Evolutionary conservation across 1,139 yeast species (phyloP).

Genomic region (Blastobotrys indianensis): DNA sequence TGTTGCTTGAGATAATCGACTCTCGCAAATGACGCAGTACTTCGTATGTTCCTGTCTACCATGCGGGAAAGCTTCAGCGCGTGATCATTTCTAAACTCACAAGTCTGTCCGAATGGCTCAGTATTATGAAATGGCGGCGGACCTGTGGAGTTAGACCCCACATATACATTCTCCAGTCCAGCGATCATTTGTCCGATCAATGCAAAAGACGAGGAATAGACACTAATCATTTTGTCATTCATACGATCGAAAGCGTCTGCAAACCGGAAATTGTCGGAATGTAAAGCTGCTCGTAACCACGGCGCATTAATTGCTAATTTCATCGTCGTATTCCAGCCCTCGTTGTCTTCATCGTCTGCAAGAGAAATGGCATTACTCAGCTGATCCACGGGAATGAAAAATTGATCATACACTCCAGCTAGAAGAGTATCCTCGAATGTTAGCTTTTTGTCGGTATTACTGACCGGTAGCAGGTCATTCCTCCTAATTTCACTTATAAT

Average conservation of each 20-base stretch:
- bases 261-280: background rate
- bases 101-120: background rate
- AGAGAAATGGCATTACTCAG: too few relatives aligned
- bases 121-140: background rate
- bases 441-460: too few relatives aligned
- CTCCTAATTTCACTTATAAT: too few relatives aligned
- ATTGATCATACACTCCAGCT: background rate
- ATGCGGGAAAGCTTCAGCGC: constrained; percentile 1
- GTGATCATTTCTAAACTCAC: background rate
- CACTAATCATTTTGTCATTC: constrained; percentile 1
- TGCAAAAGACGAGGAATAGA: constrained; percentile 2
- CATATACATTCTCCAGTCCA: background rate
- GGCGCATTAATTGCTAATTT: background rate
- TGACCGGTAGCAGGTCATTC: too few relatives aligned
- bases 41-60: background rate
- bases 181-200: background rate
- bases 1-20: constrained; percentile 1
- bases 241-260: constrained; percentile 4
- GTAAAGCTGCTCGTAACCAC: too few relatives aligned
- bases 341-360: background rate
- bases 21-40: background rate
- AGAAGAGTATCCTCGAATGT: background rate
- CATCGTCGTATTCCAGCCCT: background rate
- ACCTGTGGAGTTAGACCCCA: background rate
- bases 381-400: background rate